Conservation (phyloP, 768 basidiomycete genomes). For the Lentinula sp. region DNA sequence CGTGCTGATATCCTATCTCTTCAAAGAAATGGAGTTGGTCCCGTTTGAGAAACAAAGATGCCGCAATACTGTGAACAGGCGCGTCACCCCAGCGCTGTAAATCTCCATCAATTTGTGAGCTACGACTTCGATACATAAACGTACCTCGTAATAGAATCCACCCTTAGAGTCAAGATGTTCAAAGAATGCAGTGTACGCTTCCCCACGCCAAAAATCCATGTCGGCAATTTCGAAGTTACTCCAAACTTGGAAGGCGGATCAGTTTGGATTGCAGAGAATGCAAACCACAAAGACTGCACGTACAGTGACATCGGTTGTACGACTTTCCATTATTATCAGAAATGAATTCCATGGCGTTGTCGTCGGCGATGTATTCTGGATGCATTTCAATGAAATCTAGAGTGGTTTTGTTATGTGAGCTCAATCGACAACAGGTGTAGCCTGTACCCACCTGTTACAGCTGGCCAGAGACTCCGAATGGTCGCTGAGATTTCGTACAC, state of each 20-base stretch:
- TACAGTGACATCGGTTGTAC: constrained; percentile 73
- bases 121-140: neutral
- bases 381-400: constrained; percentile 51
- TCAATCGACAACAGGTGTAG: constrained; percentile 7
- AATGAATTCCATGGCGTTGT: constrained; percentile 59
- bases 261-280: neutral
- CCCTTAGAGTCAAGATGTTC: constrained; percentile 59
- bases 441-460: constrained; percentile 48
- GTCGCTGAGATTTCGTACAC: constrained; percentile 73
- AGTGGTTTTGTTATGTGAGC: neutral
- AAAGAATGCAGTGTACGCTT: constrained; percentile 64
- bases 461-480: constrained; percentile 68
- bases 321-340: constrained; percentile 41
- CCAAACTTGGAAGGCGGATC: constrained; percentile 35
- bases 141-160: constrained; percentile 18
- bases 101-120: neutral
- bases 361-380: constrained; percentile 50
- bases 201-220: constrained; percentile 62
- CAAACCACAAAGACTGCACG: constrained; percentile 16
- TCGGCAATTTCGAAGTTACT: constrained; percentile 68
- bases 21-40: constrained; percentile 77
- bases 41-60: constrained; percentile 61
- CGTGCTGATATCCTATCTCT: constrained; percentile 80
- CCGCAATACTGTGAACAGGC: constrained; percentile 80
- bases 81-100: constrained; percentile 78